These are phyloP conservation scores for Haplosporangium sp. DNA, from an alignment of 371 early-diverging fungal species.

Conservation along the genomic window DNA sequence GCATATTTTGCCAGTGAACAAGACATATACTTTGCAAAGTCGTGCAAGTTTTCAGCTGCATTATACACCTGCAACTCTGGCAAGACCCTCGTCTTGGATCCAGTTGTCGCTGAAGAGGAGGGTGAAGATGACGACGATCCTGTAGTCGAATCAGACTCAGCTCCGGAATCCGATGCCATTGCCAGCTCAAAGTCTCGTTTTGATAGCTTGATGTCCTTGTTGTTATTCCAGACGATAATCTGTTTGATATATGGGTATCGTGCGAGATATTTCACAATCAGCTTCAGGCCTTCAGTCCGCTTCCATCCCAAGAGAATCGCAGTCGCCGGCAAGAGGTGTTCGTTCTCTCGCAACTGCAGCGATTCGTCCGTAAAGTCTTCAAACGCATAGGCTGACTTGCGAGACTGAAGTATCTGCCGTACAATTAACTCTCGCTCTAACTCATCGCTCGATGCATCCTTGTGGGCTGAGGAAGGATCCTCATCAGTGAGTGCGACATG, in stretches of 20 bases:
- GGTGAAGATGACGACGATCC: no score
- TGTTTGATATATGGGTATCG: slow-evolving; percentile 70
- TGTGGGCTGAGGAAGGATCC: slow-evolving; percentile 3
- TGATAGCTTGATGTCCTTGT: slow-evolving; percentile 40
- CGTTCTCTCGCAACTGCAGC: slow-evolving; percentile 18
- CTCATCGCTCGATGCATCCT: slow-evolving; percentile 5
- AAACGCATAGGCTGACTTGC: slow-evolving; percentile 35
- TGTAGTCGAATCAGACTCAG: no score
- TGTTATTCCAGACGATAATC: slow-evolving; percentile 65
- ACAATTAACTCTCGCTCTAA: slow-evolving; percentile 28
- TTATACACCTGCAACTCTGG: slow-evolving; percentile 60
- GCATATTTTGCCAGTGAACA: slow-evolving; percentile 69
- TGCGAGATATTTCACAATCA: slow-evolving; percentile 59
- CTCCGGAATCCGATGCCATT: no score
- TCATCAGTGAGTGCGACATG: not conserved
- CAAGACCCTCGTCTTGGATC: slow-evolving; percentile 26
- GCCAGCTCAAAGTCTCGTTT: slow-evolving; percentile 47
- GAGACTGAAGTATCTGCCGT: slow-evolving; percentile 30
- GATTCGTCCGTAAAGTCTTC: slow-evolving; percentile 49
- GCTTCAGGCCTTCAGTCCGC: slow-evolving; percentile 57
- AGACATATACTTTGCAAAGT: slow-evolving; percentile 68
- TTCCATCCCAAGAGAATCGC: slow-evolving; percentile 54
- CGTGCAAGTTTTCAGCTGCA: slow-evolving; percentile 61
- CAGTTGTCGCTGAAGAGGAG: not conserved
- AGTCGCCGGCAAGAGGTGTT: slow-evolving; percentile 41